Evolutionary conservation across 805 yeast species (phyloP).

Genomic region (Yarrowia hollandica): DNA sequence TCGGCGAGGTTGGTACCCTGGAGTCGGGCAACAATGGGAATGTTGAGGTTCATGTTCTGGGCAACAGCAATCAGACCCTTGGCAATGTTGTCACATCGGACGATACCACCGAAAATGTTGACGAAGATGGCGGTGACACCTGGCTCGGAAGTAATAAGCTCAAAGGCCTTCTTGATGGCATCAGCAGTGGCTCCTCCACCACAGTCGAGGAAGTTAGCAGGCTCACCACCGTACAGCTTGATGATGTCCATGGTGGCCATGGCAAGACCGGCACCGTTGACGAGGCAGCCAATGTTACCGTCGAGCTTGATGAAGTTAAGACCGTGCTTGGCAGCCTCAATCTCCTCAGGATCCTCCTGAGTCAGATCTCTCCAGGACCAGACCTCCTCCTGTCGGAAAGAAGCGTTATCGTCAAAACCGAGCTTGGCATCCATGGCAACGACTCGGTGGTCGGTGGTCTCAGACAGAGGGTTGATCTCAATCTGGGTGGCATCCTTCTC

Average conservation of each 20-base stretch:
- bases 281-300: constrained; percentile 98
- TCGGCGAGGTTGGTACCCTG: constrained; percentile 95
- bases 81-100: constrained; percentile 98
- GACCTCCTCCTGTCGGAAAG: constrained; percentile 90
- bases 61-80: constrained; percentile 95
- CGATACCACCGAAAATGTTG: constrained; percentile 99
- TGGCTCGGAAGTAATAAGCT: constrained; percentile 83
- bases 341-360: constrained; percentile 98
- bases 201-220: constrained; percentile 98
- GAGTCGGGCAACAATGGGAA: constrained; percentile 96
- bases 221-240: constrained; percentile 96
- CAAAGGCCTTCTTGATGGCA: constrained; percentile 96
- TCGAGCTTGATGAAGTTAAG: constrained; percentile 96
- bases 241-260: constrained; percentile 99
- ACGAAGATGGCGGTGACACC: constrained; percentile 94
- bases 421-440: constrained; percentile 99
- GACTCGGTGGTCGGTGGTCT: constrained; percentile 84
- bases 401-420: constrained; percentile 95
- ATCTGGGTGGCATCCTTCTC: constrained; percentile 97
- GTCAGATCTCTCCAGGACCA: constrained; percentile 95
- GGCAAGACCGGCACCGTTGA: constrained; percentile 99
- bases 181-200: constrained; percentile 99
- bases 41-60: constrained; percentile 81
- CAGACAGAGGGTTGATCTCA: constrained; percentile 97
- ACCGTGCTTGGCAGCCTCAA: constrained; percentile 83